Percentiles rank a stretch among this genome's conserved stretches.
Conservation (phyloP, 768 basidiomycete species). For the Tricholoma sp. region DNA sequence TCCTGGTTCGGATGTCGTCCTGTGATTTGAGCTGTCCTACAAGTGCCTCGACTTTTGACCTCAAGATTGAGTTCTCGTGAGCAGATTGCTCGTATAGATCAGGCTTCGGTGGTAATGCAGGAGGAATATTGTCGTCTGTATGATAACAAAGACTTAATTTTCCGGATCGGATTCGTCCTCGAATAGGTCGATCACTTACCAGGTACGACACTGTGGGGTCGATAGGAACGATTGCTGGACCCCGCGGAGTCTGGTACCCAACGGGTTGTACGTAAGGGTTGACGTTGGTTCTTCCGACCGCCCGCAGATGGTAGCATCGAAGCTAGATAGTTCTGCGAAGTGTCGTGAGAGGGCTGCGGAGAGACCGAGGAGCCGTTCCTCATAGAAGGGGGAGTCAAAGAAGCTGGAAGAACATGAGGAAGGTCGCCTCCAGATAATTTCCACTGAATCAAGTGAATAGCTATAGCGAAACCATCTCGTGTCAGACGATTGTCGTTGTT, state of each 20-base stretch:
- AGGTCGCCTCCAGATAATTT: constrained; percentile 26
- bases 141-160: background rate
- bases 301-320: background rate
- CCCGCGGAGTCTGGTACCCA: too few species aligned
- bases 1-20: constrained; percentile 12
- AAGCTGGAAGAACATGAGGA: constrained; percentile 26
- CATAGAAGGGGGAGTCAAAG: constrained; percentile 26
- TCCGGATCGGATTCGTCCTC: background rate
- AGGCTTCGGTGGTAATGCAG: background rate
- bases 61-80: constrained; percentile 5
- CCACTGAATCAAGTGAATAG: constrained; percentile 30
- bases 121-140: background rate
- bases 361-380: constrained; percentile 4
- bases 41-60: constrained; percentile 21
- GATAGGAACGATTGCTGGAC: background rate
- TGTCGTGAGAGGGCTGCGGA: background rate
- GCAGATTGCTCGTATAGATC: constrained; percentile 1
- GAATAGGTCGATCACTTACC: background rate
- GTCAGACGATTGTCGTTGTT: constrained; percentile 29
- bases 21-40: constrained; percentile 15
- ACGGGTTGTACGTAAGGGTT: background rate
- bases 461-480: constrained; percentile 32
- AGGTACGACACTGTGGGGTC: background rate
- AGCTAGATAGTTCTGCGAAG: background rate
- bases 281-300: background rate